Percentiles rank a stretch among this genome's conserved stretches.
These are phyloP conservation scores for Leishmania martiniquensis DNA, from an alignment of 208 protist genomes.

Conservation along the genomic window DNA sequence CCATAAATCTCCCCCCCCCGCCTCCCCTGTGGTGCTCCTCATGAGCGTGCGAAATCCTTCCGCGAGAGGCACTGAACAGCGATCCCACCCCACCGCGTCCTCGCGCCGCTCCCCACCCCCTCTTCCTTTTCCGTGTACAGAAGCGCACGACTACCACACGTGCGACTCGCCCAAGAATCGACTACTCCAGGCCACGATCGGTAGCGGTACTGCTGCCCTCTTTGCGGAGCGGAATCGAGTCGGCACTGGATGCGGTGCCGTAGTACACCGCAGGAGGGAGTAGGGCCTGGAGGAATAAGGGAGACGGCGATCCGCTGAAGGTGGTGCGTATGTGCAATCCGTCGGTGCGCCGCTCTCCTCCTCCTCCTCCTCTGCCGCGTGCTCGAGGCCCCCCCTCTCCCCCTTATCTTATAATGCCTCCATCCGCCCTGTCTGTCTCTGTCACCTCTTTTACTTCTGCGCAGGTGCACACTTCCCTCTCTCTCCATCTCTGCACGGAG, in stretches of 20 bases:
- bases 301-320: background rate
- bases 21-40: too few species aligned
- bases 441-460: background rate
- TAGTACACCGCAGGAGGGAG: background rate
- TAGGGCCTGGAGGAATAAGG: background rate
- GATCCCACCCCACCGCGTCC: background rate
- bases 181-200: background rate
- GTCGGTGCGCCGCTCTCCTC: background rate
- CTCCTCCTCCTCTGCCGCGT: background rate
- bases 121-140: background rate
- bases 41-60: too few species aligned
- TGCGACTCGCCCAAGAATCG: background rate
- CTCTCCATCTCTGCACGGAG: too few species aligned
- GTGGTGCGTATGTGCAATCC: background rate
- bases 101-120: background rate
- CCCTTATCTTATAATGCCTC: background rate
- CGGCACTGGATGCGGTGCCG: background rate
- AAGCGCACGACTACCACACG: background rate
- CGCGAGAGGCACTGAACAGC: too few species aligned
- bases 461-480: constrained; percentile 2
- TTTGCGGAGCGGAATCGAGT: too few species aligned
- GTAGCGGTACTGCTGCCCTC: too few species aligned
- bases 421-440: background rate
- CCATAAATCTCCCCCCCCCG: too few species aligned
- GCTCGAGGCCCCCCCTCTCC: background rate